phyloP scores from a whole-genome alignment of 768 basidiomycete genomes.

The Cystobasidium onofrii region DNA sequence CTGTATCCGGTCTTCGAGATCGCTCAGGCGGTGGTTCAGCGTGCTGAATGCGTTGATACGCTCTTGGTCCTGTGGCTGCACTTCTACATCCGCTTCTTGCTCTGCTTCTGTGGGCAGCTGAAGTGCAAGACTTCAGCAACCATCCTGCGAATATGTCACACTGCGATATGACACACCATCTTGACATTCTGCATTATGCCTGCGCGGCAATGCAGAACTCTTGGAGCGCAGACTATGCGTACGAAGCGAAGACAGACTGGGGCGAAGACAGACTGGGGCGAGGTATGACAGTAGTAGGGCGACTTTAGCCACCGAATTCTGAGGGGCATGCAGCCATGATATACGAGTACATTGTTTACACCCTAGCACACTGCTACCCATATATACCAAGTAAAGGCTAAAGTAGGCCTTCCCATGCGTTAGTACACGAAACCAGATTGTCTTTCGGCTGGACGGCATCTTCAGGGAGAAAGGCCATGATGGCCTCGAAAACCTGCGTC shows the following conservation, averaged over 20 bases:
- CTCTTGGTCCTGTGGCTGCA: conserved; percentile 15
- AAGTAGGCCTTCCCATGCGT: background rate
- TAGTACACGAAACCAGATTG: conserved; percentile 21
- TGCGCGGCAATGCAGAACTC: background rate
- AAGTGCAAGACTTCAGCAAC: background rate
- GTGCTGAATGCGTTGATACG: conserved; percentile 21
- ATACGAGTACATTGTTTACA: too few relatives aligned
- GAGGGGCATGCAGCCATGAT: too few relatives aligned
- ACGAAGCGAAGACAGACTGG: background rate
- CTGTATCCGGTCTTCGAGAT: conserved; percentile 64
- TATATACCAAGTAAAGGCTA: background rate
- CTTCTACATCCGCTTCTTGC: conserved; percentile 54
- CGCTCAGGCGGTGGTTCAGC: conserved; percentile 55
- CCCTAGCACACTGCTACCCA: too few relatives aligned
- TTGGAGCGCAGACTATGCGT: background rate
- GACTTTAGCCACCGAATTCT: too few relatives aligned
- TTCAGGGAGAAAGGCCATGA: conserved; percentile 34
- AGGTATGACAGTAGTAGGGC: too few relatives aligned
- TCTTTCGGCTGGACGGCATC: conserved; percentile 34
- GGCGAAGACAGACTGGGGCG: too few relatives aligned
- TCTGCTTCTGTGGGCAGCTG: conserved; percentile 60
- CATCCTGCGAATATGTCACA: background rate
- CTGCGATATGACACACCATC: conserved; percentile 33
- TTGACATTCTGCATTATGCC: conserved; percentile 11
- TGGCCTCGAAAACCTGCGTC: conserved; percentile 36